These are phyloP conservation scores for Alternaria novae-zelandiae DNA, from an alignment of 2,329 filamentous ascomycete species.

Conservation along the genomic window DNA sequence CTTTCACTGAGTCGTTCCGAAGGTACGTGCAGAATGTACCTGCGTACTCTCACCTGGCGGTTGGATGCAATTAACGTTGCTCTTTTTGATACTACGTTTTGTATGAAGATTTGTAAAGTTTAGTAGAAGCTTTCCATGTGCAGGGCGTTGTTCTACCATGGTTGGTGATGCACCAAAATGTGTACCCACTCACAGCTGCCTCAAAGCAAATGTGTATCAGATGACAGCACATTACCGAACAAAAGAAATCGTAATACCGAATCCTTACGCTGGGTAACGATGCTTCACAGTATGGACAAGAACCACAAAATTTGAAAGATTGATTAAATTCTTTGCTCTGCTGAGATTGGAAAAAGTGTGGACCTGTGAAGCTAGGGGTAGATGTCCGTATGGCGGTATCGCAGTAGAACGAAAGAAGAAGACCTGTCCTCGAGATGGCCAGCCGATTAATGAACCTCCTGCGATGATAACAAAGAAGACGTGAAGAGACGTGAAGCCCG, in stretches of 20 bases:
- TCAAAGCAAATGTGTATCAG: background rate
- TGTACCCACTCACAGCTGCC: background rate
- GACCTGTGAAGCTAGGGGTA: background rate
- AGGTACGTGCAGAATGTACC: background rate
- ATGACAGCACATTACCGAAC: background rate
- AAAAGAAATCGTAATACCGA: background rate
- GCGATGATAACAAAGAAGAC: background rate
- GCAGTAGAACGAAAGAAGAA: background rate
- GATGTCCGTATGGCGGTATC: background rate
- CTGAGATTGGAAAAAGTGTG: background rate
- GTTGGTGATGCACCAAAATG: no score
- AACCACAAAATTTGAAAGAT: background rate
- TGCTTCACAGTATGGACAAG: background rate
- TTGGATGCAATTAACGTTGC: no score
- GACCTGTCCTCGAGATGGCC: background rate
- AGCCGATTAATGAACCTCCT: background rate
- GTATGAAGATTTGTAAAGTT: background rate
- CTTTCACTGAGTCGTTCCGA: background rate
- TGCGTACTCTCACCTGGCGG: background rate
- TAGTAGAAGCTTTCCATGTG: background rate
- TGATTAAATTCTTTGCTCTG: background rate
- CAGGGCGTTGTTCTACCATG: background rate
- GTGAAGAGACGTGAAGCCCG: background rate
- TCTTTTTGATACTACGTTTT: background rate
- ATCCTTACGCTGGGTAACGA: background rate